Base-by-base conservation (phyloP, 129 eudicot species). In the Artemisia argyi region DNA sequence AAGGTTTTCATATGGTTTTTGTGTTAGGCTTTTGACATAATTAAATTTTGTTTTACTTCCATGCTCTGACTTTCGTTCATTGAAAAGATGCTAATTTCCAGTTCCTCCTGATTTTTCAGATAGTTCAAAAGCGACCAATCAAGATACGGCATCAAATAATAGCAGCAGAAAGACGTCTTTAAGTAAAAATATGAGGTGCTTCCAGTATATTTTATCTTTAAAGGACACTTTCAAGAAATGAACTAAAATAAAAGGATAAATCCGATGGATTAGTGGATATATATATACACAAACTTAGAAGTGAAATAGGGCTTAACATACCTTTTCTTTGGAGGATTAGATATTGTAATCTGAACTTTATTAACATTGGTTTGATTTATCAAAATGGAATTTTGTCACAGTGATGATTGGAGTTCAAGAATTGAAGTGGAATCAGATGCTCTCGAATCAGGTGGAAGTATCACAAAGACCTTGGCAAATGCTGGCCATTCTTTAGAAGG, bases 401-500 rank as follows among this genome's bases (percentile, higher is more conserved):
- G 91, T 81, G 86, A 84, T 71, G 85, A 75, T 46, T 84, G 78
- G 61, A 83, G 75, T 76, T 71, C 69, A 70, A 76, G 75, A 61
- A 74, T 60, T 61, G 85, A 61, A 76, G 64, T 19, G 56, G 85
- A 75, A 68, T 70, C 74, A 3, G 85, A 82, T 62, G 73, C 73
- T 69, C 57, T 69, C 15, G 79, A 61, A 73, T 53, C 77, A 20
- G 73, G 76, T 58, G 80, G 73, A 79, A 73, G 83, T 28, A 57
- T 92, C 59, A 79, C 86, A 72, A 68, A 78, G 74, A 83, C 87
- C 17, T 80, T 92, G 78, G 89, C 91, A 76, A 86, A 70, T 77
- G 96, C 98, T 50, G 96, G 98, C 58, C 81, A 79, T 58, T 75
- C 87, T 66, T 73, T 92, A 65, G 96, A 88, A 26, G 96, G 76